phyloP scores from a whole-genome alignment of 352 stramenopile genomes.

The Globisporangium acanthophoron region DNA sequence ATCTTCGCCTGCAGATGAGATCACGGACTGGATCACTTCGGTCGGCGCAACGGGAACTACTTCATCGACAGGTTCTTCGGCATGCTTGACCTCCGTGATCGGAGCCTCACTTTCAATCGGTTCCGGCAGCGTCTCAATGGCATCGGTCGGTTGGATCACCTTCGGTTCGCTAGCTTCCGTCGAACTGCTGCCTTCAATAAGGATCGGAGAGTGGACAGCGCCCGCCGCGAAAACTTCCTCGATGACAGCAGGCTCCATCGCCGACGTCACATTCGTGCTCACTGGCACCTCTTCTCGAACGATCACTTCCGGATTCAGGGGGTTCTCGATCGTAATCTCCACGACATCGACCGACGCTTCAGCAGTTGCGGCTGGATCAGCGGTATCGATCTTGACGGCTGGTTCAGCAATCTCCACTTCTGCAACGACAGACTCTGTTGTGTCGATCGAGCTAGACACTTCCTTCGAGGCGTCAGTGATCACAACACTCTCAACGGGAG shows the following conservation, averaged over 20 bases:
- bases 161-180: not conserved
- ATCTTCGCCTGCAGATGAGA: not conserved
- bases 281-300: not conserved
- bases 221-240: not conserved
- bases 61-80: not conserved
- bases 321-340: conserved; percentile 9
- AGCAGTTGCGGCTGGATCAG: not conserved
- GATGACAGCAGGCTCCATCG: not conserved
- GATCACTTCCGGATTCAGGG: conserved; percentile 10
- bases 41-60: not conserved
- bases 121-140: not conserved
- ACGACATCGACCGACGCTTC: conserved; percentile 3
- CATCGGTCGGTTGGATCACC: not conserved
- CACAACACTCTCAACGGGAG: not conserved
- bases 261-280: not conserved
- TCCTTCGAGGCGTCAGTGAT: not conserved
- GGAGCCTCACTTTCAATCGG: not conserved
- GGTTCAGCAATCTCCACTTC: not conserved
- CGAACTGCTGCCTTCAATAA: not conserved
- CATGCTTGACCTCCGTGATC: not conserved
- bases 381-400: not conserved
- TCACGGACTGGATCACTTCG: not conserved
- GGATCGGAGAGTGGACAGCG: not conserved
- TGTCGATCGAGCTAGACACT: not conserved
- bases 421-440: not conserved